Evolutionary conservation across 495 filamentous ascomycete species (phyloP), one percentile per base, ranked within the genome.

Genomic region (Astrocystis sublimbata): DNA sequence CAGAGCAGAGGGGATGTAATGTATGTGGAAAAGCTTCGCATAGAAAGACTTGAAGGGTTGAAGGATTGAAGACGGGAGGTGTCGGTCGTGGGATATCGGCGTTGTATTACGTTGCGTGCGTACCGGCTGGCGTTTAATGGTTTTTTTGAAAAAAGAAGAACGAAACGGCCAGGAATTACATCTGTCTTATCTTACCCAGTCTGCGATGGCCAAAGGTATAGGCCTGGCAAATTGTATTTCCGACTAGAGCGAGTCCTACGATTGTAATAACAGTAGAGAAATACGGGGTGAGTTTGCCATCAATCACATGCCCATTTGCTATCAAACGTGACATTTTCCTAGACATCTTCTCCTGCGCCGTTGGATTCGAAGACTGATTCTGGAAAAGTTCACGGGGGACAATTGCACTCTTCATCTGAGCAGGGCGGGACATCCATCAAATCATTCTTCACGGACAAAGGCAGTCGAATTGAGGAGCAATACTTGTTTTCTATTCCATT

Each of bases 141-240:
- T 61, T 65, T n/a, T n/a, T n/a, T n/a, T n/a, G n/a, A n/a, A n/a
- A 64, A 62, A 55, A 69, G 69, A 71, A 69, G 60, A 62, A 55
- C 31, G 60, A 45, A n/a, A 24, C 19, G 47, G 38, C 36, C 58
- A 30, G 51, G 58, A 60, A 40, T 33, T 23, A 23, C 33, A n/a
- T 40, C n/a, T n/a, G n/a, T n/a, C 42, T 13, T 30, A 40, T 50
- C 43, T 17, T 41, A 13, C 57, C 21, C 33, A 26, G 31, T 60
- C 45, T 10, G 15, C 38, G 57, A 23, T 15, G 15, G 38, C 40
- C 53, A 42, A 40, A 36, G 12, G 47, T 17, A 53, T 26, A 19
- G 38, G 49, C 46, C 30, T 19, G 40, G 23, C 58, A 53, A 43
- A 45, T 50, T 36, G 51, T n/a, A n/a, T n/a, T n/a, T n/a, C n/a